Evolutionary conservation across 148 eudicot genomes (phyloP), one percentile per base, ranked within the genome.

Genomic region (Chenopodium album): DNA sequence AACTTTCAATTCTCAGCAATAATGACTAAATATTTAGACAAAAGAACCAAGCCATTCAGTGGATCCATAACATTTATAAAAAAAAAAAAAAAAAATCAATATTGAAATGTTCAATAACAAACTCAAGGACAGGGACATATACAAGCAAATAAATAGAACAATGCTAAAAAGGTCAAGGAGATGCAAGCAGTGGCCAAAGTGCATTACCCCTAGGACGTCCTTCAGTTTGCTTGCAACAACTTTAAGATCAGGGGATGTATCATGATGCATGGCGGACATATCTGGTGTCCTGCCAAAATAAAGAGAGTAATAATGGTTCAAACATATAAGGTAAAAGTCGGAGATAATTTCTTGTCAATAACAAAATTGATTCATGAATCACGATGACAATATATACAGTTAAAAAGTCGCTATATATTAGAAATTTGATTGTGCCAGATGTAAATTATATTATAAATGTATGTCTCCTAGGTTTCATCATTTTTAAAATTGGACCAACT

Each of bases 211-310:
- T 32, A 95, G 85, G 68, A 92, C 84, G 78, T 93, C 94, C 88
- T 86, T 92, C 66, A 95, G 88, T 82, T 93, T 95, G 88, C 74
- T 88, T 17, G 92, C 91, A 17, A 95, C 96, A 50, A 91, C 89
- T 84, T 89, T 92, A 76, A 95, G 95, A 86, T 95, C 95, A 70
- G 93, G 81, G 32, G 98, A 90, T 34, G 90, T 86, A 87, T 95
- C 98, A 48, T 92, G 95, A 83, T 95, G 98, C 93, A 93, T 95
- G 23, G 96, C 90, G 52, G 98, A 92, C 97, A 93, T 95, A 50
- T 83, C 89, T 6, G 96, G 96, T 4, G 97, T 93, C 91, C 98
- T 93, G 94, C 87, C 79, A 75, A 70, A 75, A 78, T 59, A 37
- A 32, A 56, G n/a, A 66, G 37, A 65, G 28, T 11, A 37, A 37